Base-by-base conservation (phyloP, 768 basidiomycete genomes). In the Suillus americanus region DNA sequence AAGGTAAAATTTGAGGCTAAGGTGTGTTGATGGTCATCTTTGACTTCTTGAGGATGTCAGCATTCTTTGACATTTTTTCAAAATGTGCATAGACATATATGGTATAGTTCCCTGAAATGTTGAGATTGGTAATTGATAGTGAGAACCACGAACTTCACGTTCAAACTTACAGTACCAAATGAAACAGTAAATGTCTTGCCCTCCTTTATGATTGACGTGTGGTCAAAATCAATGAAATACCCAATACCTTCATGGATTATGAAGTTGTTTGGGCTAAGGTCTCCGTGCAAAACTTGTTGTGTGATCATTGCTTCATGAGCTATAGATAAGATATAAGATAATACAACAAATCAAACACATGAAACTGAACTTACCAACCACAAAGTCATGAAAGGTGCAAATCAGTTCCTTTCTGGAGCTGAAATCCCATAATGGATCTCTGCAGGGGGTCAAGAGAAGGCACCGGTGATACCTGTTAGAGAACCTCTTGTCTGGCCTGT, bases 361-460 rank as follows among this genome's bases (percentile, higher is more conserved):
- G 13, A 28, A 18, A 30, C 51, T 18, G 13, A 30, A 46, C 53
- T 53, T 30, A 65, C 64, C 40, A 2, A 60, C 7, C 5, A 63
- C 10, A 13, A 30, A 63, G 16, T 67, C 62, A 5, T 60, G 3
- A 28, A 67, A 67, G 16, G 64, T 30, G 1, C 64, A 38, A 3
- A 67, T 18, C 14, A 65, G 62, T 28, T 67, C 57, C n/a, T 43
- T 60, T 1, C 51, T 53, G 16, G 51, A 53, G 25, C 51, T 30
- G 28, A 53, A 53, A 9, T 30, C 3, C 3, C 23, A 53, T 30
- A 53, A n/a, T 0, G 3, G 51, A 14, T 28, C 28, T 53, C 51
- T 3, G 3, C 51, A 53, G 3, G 28, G 51, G 8, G 3, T 30
- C 28, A 53, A 28, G 28, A 53, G 1, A 53, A 30, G 28, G 16